A percentile compares a stretch with the other conserved stretches of the same genome.
Evolutionary conservation across 148 eudicot species (phyloP).

Genomic region (Simmondsia chinensis): DNA sequence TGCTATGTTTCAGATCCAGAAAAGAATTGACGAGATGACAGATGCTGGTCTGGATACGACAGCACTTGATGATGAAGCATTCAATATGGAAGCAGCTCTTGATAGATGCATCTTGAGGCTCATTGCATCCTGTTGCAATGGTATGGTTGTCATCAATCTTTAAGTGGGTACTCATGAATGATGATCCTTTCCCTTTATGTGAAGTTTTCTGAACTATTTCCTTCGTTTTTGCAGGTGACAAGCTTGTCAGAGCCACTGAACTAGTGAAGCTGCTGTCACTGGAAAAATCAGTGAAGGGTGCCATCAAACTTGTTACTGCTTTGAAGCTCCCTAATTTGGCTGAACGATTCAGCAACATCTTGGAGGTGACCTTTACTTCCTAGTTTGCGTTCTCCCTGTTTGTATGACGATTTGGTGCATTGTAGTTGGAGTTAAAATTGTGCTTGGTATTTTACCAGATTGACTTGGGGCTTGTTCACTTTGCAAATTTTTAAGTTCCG

Average conservation of each 20-base stretch:
- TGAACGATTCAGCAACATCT: slow-evolving; percentile 70
- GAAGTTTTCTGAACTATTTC: neutral
- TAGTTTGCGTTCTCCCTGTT: too few species aligned
- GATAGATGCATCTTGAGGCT: slow-evolving; percentile 96
- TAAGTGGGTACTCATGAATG: neutral
- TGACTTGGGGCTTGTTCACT: too few species aligned
- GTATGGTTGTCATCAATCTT: slow-evolving; percentile 23
- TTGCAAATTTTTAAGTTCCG: too few species aligned
- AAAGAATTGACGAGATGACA: slow-evolving; percentile 46
- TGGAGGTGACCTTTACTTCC: slow-evolving; percentile 70
- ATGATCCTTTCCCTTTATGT: neutral
- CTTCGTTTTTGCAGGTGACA: slow-evolving; percentile 55
- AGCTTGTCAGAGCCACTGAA: slow-evolving; percentile 88
- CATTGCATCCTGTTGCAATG: slow-evolving; percentile 93
- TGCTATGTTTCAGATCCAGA: slow-evolving; percentile 52
- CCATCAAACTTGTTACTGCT: slow-evolving; percentile 85
- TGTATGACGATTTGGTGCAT: too few species aligned
- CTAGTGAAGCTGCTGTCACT: slow-evolving; percentile 77
- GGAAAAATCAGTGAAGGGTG: slow-evolving; percentile 87
- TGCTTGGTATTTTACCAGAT: too few species aligned
- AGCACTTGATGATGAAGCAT: slow-evolving; percentile 76
- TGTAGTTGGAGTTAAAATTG: too few species aligned
- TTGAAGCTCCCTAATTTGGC: slow-evolving; percentile 89
- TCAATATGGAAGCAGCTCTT: slow-evolving; percentile 60
- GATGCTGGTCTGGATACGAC: slow-evolving; percentile 57